Evolutionary conservation across 352 stramenopile genomes (phyloP).

Genomic region (Phytophthora pistaciae): DNA sequence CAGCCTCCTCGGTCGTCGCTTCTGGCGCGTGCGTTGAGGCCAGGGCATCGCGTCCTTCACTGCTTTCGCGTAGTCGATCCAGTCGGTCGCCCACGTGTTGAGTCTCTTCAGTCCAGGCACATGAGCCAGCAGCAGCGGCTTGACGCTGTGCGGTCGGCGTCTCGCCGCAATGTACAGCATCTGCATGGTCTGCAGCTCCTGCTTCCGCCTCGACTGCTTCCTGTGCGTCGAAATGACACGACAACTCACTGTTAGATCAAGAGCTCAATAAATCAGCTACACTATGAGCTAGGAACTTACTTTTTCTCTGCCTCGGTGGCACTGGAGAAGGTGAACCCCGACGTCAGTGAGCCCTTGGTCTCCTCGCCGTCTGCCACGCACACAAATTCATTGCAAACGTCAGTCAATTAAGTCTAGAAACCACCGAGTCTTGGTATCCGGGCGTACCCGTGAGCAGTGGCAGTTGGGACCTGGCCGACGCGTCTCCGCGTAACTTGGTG

Average conservation of each 20-base stretch:
- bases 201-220: conserved; percentile 44
- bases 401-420: background rate
- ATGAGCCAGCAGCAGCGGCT: conserved; percentile 45
- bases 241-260: background rate
- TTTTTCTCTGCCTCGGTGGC: conserved; percentile 40
- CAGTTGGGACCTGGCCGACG: conserved; percentile 11
- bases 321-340: conserved; percentile 54
- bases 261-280: background rate
- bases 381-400: background rate
- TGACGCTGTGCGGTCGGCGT: conserved; percentile 47
- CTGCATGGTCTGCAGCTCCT: conserved; percentile 57
- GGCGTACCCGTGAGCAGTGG: conserved; percentile 27
- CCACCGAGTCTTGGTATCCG: background rate
- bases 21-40: conserved; percentile 23
- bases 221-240: conserved; percentile 8
- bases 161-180: conserved; percentile 54
- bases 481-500: conserved; percentile 49
- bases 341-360: conserved; percentile 28
- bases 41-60: conserved; percentile 21
- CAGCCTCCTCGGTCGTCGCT: conserved; percentile 34
- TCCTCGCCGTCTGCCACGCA: conserved; percentile 26
- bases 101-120: conserved; percentile 52
- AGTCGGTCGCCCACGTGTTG: conserved; percentile 37
- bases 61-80: conserved; percentile 38
- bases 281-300: conserved; percentile 12